Conservation (phyloP, 2,329 filamentous ascomycete genomes). For the Pyricularia pennisetigena region DNA sequence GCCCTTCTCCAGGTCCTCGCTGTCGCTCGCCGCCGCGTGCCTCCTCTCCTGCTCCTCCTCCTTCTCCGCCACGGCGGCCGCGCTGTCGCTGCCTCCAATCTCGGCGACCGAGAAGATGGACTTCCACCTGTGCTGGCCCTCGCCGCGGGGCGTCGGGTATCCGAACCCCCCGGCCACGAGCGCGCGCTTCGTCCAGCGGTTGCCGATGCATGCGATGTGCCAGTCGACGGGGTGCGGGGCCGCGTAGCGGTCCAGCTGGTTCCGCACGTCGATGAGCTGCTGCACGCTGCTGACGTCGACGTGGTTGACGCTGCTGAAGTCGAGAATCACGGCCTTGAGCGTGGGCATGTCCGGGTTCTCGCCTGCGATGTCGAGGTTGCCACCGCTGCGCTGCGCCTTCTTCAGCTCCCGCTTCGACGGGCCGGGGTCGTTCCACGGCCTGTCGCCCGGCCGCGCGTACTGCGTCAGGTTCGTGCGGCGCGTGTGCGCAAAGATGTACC, state of each 20-base stretch:
- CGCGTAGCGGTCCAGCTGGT: slow-evolving; percentile 42
- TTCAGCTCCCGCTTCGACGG: slow-evolving; percentile 40
- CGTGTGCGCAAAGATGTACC: slow-evolving; percentile 60
- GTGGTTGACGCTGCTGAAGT: slow-evolving; percentile 46
- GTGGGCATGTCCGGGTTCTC: slow-evolving; percentile 18
- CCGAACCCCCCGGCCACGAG: slow-evolving; percentile 48
- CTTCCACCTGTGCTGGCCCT: slow-evolving; percentile 63
- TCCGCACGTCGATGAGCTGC: slow-evolving; percentile 44
- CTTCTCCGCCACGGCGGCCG: slow-evolving; percentile 57
- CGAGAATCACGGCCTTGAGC: slow-evolving; percentile 41
- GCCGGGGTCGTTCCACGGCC: slow-evolving; percentile 92
- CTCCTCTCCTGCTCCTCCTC: slow-evolving; percentile 43
- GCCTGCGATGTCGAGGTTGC: slow-evolving; percentile 10
- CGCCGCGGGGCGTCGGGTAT: slow-evolving; percentile 45
- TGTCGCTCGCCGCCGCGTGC: slow-evolving; percentile 7
- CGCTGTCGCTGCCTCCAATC: slow-evolving; percentile 60
- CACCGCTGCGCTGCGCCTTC: slow-evolving; percentile 13
- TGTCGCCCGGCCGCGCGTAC: slow-evolving; percentile 60
- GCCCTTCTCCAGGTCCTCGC: slow-evolving; percentile 1
- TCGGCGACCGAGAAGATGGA: slow-evolving; percentile 94
- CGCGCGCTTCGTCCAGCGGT: slow-evolving; percentile 47
- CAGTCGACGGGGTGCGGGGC: slow-evolving; percentile 36
- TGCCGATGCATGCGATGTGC: slow-evolving; percentile 44
- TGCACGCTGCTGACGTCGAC: slow-evolving; percentile 50
- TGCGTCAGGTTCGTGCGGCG: slow-evolving; percentile 63